These are phyloP conservation scores for Chytridium lagenaria DNA, from an alignment of 371 early-diverging fungal genomes.

Conservation along the genomic window DNA sequence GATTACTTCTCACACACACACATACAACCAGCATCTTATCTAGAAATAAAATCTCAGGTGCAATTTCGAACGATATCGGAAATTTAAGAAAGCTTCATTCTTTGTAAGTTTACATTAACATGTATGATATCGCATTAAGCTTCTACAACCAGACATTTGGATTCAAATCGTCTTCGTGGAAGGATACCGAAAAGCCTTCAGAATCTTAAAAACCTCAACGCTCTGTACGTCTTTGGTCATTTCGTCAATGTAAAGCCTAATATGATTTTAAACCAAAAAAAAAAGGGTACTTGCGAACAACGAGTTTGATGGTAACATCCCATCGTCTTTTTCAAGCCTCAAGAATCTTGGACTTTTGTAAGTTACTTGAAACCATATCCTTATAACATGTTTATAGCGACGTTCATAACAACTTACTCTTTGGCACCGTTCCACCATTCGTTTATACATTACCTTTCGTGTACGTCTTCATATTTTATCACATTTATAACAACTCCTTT, in stretches of 20 bases:
- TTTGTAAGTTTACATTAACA: not conserved
- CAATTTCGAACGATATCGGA: not conserved
- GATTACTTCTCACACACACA: not conserved
- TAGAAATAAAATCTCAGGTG: not conserved
- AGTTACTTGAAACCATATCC: not conserved
- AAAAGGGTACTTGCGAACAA: conserved; percentile 5
- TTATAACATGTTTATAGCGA: not conserved
- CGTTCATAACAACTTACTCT: not conserved
- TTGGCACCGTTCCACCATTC: not conserved
- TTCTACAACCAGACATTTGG: not conserved
- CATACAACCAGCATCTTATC: not conserved
- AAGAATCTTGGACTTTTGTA: not conserved
- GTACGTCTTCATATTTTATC: not conserved
- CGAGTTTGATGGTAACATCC: not conserved
- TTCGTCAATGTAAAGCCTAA: too few species aligned
- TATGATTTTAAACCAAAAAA: too few species aligned
- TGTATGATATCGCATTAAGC: not conserved
- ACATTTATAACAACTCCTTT: not conserved
- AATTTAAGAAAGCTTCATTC: not conserved
- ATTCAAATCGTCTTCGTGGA: not conserved
- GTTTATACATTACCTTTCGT: conserved; percentile 2
- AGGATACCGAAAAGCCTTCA: not conserved
- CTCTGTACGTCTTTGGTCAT: not conserved
- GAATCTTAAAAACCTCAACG: not conserved
- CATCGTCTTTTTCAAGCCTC: not conserved